Evolutionary conservation across 2,329 filamentous ascomycete genomes (phyloP), one percentile per base, ranked within the genome.

Genomic region (Claviceps cyperi): DNA sequence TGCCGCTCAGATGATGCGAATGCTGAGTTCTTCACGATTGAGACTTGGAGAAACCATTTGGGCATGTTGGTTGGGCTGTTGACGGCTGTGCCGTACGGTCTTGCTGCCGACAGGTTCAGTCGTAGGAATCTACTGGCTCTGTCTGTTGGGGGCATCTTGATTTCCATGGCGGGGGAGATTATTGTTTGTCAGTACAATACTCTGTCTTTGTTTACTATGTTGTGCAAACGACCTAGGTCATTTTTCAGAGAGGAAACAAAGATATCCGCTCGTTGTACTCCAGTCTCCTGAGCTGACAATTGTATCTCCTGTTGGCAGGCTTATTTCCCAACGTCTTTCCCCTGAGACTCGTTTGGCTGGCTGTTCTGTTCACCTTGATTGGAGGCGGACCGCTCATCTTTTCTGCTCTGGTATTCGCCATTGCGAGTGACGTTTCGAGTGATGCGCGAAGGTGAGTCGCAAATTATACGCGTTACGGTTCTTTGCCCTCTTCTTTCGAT

Each of bases 61-160:
- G 32, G 6, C 17, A 13, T 49, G 28, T 21, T 51, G 14, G 17
- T 43, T 21, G 41, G 35, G 11, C 41, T 51, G 21, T 21, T 51
- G 43, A 51, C 46, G 22, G 46, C 43, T 15, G 36, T 46, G 21
- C 46, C 50, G 3, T 51, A 51, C 43, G 50, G 50, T 43, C 36
- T 51, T 38, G 50, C 50, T 19, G 50, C 50, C 22, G 46, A 51
- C 21, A 51, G 43, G 36, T 46, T 41, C 19, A 51, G 46, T 46
- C 46, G 50, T 38, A 46, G 50, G 11, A 51, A 48, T 37, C 4
- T 51, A 13, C 37, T 51, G 43, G 46, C 50, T 17, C 46, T 51
- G 9, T 46, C 35, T 43, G 32, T 49, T 21, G 46, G 35, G 15
- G 50, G 46, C 5, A 36, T 28, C 35, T 24, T 48, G 22, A 17